Conservation (phyloP, 75 land plant genomes). For the Larix kaempferi region DNA sequence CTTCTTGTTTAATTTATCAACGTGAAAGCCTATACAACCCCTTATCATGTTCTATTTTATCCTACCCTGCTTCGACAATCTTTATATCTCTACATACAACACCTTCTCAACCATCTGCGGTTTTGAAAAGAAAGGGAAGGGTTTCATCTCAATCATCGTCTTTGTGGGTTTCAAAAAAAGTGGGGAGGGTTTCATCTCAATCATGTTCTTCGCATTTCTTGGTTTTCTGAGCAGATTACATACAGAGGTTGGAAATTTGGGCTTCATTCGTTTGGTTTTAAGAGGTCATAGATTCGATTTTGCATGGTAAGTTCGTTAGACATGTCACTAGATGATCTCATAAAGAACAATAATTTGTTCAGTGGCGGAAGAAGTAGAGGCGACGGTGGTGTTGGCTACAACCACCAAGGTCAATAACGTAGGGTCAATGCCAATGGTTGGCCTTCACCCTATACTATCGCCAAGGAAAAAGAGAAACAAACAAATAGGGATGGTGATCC, state of each 20-base stretch:
- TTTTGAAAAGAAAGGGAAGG: not conserved
- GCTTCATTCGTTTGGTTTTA: not conserved
- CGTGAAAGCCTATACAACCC: not conserved
- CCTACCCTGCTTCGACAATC: not conserved
- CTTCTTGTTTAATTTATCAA: not conserved
- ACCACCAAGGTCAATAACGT: not conserved
- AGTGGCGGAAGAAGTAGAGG: conserved; percentile 9
- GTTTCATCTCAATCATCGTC: not conserved
- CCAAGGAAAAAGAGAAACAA: not conserved
- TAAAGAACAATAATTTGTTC: conserved; percentile 37
- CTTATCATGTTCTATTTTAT: not conserved
- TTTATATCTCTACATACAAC: not conserved
- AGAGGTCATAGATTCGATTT: not conserved
- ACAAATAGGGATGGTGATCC: not conserved
- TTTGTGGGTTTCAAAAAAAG: not conserved
- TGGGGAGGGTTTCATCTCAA: not conserved
- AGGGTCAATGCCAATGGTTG: not conserved
- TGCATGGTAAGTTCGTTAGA: conserved; percentile 24
- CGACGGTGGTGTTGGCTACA: not conserved
- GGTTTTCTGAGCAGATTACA: too few relatives aligned
- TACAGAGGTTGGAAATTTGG: not conserved
- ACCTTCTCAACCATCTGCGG: not conserved
- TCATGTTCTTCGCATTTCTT: not conserved
- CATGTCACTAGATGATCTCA: conserved; percentile 44
- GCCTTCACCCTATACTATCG: conserved; percentile 5